Evolutionary conservation across 192 early-diverging fungal genomes (phyloP).

Genomic region (Rhizoclosmatium sp.): DNA sequence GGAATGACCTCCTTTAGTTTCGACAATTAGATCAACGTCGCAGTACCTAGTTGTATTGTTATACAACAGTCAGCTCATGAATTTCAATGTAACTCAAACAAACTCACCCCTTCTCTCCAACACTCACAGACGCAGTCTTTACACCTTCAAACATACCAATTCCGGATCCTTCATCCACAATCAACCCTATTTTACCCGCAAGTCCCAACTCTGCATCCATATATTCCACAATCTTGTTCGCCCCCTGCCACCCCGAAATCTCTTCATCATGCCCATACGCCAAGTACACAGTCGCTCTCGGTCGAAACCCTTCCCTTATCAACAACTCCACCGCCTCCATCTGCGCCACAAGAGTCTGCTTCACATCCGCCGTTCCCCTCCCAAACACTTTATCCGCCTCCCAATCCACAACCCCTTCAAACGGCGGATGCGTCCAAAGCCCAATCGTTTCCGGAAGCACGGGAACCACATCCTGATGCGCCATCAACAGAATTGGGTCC

Average conservation of each 20-base stretch:
- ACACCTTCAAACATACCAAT: slow-evolving; percentile 17
- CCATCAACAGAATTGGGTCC: slow-evolving; percentile 32
- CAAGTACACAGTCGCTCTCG: slow-evolving; percentile 36
- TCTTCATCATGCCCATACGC: slow-evolving; percentile 57
- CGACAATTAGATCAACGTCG: slow-evolving; percentile 40
- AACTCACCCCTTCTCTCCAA: slow-evolving; percentile 50
- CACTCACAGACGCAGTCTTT: slow-evolving; percentile 34
- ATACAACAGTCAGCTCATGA: too few relatives aligned
- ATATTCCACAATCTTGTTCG: slow-evolving; percentile 15
- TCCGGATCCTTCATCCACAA: slow-evolving; percentile 53
- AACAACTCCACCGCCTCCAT: slow-evolving; percentile 45
- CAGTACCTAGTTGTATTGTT: too few relatives aligned
- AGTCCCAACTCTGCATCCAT: slow-evolving; percentile 2
- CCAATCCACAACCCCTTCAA: slow-evolving; percentile 19
- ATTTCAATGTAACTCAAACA: too few relatives aligned
- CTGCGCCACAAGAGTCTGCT: slow-evolving; percentile 6
- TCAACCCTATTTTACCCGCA: slow-evolving; percentile 38
- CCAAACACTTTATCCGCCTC: slow-evolving; percentile 27
- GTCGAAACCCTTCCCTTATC: slow-evolving; percentile 27
- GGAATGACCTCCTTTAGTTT: slow-evolving; percentile 51
- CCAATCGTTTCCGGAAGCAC: slow-evolving; percentile 28
- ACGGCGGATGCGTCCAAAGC: slow-evolving; percentile 44
- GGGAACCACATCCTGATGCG: slow-evolving; percentile 48
- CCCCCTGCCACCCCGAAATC: slow-evolving; percentile 41
- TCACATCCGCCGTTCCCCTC: slow-evolving; percentile 41